Conservation (phyloP, 108 stramenopile species). For the Asterionellopsis glacialis region DNA sequence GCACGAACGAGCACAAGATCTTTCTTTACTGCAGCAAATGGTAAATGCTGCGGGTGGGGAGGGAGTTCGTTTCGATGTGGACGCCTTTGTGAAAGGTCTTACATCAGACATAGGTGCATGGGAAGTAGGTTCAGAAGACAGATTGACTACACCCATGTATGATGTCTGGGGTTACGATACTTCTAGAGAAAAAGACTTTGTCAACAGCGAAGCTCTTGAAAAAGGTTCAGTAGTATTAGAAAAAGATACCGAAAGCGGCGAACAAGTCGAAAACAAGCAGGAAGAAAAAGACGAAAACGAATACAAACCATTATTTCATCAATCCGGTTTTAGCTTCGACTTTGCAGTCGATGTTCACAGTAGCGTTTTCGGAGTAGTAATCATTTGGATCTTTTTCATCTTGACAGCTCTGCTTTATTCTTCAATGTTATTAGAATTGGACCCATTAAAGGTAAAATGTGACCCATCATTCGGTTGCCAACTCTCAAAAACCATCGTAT, state of each 20-base stretch:
- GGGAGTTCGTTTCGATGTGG: background rate
- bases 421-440: constrained; percentile 2
- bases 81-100: constrained; percentile 6
- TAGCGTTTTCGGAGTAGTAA: background rate
- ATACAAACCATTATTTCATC: background rate
- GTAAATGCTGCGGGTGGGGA: background rate
- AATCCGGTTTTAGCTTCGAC: constrained; percentile 7
- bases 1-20: constrained; percentile 7
- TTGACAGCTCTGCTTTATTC: constrained; percentile 11
- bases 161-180: constrained; percentile 25
- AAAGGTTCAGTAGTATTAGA: background rate
- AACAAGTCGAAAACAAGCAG: background rate
- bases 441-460: constrained; percentile 4
- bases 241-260: constrained; percentile 4
- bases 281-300: background rate
- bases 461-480: constrained; percentile 14
- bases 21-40: constrained; percentile 5
- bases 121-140: constrained; percentile 24
- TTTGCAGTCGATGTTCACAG: constrained; percentile 19
- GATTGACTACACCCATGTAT: constrained; percentile 16
- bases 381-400: constrained; percentile 31
- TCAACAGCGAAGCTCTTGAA: background rate
- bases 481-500: constrained; percentile 15
- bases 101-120: constrained; percentile 13
- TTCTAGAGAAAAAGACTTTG: background rate